A percentile compares a stretch with the other conserved stretches of the same genome.
These are phyloP conservation scores for Grosmannia clavigera DNA, from an alignment of 2,329 filamentous ascomycete species.

Conservation along the genomic window DNA sequence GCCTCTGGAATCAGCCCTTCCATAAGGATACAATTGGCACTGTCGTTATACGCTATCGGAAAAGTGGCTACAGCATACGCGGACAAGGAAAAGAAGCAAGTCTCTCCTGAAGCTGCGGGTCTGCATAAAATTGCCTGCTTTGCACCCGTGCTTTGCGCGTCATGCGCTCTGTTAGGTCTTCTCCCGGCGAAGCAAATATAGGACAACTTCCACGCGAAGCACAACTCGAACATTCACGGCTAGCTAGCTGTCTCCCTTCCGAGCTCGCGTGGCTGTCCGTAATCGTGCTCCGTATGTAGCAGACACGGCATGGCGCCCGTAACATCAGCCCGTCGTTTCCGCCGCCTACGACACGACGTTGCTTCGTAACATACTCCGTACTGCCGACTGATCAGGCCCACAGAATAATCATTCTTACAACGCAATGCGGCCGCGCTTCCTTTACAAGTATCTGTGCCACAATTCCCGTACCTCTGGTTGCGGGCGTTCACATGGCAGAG, in stretches of 20 bases:
- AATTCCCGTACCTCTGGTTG: not conserved
- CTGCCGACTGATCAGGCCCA: not conserved
- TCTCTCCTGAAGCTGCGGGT: not conserved
- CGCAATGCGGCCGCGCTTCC: not conserved
- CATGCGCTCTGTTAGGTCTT: slow-evolving; percentile 1
- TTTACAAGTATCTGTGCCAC: not conserved
- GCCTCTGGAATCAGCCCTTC: not conserved
- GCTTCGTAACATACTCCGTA: not conserved
- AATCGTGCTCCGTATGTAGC: not conserved
- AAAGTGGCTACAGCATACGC: not conserved
- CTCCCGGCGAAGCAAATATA: not conserved
- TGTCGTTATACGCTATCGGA: not conserved
- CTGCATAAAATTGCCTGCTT: not conserved
- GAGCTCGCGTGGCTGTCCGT: not conserved
- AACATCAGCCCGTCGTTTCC: not conserved
- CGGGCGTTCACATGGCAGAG: not conserved
- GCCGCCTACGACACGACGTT: not conserved
- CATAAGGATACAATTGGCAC: not conserved
- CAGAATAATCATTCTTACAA: too few relatives aligned
- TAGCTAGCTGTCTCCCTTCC: not conserved
- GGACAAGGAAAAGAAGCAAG: not conserved
- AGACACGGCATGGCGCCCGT: not conserved
- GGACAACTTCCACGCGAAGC: not conserved
- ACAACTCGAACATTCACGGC: not conserved
- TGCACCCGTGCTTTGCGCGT: not conserved